These are phyloP conservation scores for Nowakowskiella sp. DNA, from an alignment of 192 early-diverging fungal species.

Conservation along the genomic window DNA sequence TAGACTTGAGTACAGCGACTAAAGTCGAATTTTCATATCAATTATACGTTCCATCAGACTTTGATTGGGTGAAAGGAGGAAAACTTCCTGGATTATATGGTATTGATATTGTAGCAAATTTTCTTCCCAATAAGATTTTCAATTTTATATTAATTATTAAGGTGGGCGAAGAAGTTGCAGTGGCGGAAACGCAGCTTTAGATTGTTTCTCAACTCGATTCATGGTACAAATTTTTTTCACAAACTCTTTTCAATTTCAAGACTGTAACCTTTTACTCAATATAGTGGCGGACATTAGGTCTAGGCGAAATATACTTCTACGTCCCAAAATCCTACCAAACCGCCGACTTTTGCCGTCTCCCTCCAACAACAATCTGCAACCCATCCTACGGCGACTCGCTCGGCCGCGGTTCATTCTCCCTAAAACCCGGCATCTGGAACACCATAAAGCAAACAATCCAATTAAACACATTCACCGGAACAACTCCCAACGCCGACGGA, in stretches of 20 bases:
- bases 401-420: constrained; percentile 41
- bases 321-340: constrained; percentile 19
- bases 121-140: too few relatives aligned
- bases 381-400: constrained; percentile 31
- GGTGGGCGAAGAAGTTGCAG: constrained; percentile 19
- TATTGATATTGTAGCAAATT: too few relatives aligned
- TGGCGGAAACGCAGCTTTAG: constrained; percentile 27
- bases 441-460: constrained; percentile 32
- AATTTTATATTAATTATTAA: constrained; percentile 5
- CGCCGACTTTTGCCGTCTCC: not conserved
- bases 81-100: constrained; percentile 31
- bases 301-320: constrained; percentile 32
- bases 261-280: constrained; percentile 25
- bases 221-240: not conserved
- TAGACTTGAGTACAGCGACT: too few relatives aligned
- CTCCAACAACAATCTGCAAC: constrained; percentile 27
- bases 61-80: constrained; percentile 34
- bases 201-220: constrained; percentile 33
- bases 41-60: constrained; percentile 23
- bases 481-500: constrained; percentile 13
- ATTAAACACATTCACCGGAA: constrained; percentile 25
- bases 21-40: constrained; percentile 35
- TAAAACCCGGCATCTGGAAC: constrained; percentile 37
- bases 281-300: constrained; percentile 29
- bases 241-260: not conserved